Evolutionary conservation across 306 rosid genomes (phyloP).

Genomic region (Prunus mume): DNA sequence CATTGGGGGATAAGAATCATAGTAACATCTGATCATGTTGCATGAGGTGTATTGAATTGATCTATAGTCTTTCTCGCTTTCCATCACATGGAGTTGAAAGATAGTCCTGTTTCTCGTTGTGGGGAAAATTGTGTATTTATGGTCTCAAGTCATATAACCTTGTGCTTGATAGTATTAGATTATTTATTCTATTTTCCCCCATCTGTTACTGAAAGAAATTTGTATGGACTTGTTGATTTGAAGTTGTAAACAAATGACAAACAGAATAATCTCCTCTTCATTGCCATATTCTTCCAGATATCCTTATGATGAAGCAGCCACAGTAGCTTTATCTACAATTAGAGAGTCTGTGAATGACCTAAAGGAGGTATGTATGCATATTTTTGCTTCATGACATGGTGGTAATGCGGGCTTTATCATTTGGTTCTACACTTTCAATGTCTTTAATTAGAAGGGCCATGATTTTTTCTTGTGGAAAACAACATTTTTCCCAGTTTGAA

Average conservation of each 20-base stretch:
- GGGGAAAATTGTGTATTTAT: neutral
- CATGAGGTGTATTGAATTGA: neutral
- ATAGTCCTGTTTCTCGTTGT: neutral
- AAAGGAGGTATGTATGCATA: constrained; percentile 54
- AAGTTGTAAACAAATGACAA: neutral
- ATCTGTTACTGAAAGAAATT: neutral
- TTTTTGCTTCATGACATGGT: neutral
- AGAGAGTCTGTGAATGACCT: constrained; percentile 58
- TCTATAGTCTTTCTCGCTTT: neutral
- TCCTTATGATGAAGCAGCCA: constrained; percentile 73
- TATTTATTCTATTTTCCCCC: neutral
- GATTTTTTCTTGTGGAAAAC: too few relatives aligned
- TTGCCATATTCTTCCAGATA: constrained; percentile 45
- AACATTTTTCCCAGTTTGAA: too few relatives aligned
- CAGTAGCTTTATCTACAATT: constrained; percentile 63
- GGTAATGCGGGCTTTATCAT: neutral
- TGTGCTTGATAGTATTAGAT: neutral
- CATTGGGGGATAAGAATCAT: neutral
- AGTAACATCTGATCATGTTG: neutral
- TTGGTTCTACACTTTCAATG: too few relatives aligned
- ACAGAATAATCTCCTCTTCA: constrained; percentile 4
- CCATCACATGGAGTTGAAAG: neutral
- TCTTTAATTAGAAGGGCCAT: too few relatives aligned
- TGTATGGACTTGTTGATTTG: neutral
- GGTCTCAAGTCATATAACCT: neutral